A percentile compares a stretch with the other conserved stretches of the same genome.
Evolutionary conservation across 1,284 basidiomycete species (phyloP).

Genomic region (Pholiota adiposa): DNA sequence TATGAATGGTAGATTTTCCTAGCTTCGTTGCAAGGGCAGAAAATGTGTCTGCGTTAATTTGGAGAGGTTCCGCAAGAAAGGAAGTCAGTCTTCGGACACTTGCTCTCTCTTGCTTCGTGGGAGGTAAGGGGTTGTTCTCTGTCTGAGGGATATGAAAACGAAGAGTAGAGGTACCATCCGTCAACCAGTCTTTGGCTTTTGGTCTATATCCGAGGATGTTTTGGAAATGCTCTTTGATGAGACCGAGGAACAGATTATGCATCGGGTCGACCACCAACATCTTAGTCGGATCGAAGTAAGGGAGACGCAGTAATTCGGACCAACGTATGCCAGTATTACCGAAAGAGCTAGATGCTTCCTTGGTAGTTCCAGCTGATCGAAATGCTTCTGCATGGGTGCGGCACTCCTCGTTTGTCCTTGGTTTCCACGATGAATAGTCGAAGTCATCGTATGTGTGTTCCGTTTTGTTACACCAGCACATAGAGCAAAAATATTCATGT

Average conservation of each 20-base stretch:
- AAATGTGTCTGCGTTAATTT: too few relatives aligned
- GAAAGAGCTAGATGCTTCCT: slow-evolving; percentile 6
- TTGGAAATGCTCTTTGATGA: slow-evolving; percentile 32
- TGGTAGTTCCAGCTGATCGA: not conserved
- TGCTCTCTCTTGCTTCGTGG: not conserved
- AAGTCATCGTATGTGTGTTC: not conserved
- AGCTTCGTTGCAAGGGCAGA: not conserved
- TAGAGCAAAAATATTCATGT: slow-evolving; percentile 3
- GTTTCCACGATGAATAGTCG: slow-evolving; percentile 16
- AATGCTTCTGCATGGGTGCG: not conserved
- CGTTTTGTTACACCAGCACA: not conserved
- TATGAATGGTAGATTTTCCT: not conserved
- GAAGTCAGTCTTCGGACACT: not conserved
- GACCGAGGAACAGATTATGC: slow-evolving; percentile 39
- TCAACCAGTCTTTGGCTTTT: not conserved
- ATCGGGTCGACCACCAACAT: slow-evolving; percentile 39
- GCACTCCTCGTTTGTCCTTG: slow-evolving; percentile 3
- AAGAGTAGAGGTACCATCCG: not conserved
- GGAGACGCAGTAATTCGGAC: slow-evolving; percentile 39
- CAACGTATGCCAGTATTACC: slow-evolving; percentile 34
- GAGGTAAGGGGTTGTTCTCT: not conserved
- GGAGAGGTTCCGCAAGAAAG: not conserved
- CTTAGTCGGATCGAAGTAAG: slow-evolving; percentile 39
- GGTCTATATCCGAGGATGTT: slow-evolving; percentile 10
- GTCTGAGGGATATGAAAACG: not conserved